Evolutionary conservation across 2,329 filamentous ascomycete genomes (phyloP), one percentile per base, ranked within the genome.

Genomic region (Hawksworthiomyces lignivorus): DNA sequence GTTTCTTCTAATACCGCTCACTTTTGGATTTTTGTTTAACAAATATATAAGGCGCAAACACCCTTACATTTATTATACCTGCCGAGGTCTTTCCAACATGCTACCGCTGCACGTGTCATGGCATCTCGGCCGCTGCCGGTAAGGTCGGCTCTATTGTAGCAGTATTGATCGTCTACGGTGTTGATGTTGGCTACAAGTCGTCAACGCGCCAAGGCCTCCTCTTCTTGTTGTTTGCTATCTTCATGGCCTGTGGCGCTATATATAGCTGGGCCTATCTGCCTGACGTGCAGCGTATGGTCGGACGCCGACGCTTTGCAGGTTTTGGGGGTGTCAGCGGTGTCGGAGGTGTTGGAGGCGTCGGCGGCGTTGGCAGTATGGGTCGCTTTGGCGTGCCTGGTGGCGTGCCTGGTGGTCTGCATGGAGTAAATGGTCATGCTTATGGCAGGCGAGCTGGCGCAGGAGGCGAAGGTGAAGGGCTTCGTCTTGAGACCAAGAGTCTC

Each of bases 61-160:
- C 73, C 0, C 68, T 80, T 10, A 81, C 76, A 0, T 80, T 82
- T 51, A 73, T 81, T 41, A 71, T 82, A 14, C 76, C 78, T 1
- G 77, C 75, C 31, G 77, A 82, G 53, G 71, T 79, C 31, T 83
- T 82, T 54, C 77, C 76, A 0, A 82, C 77, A 2, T 69, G 70
- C 48, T 81, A 80, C 50, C 70, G 78, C 30, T 77, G 70, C 38
- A 77, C 76, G 0, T 80, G 75, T 45, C 75, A 80, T 51, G 76
- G 75, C 19, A 75, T 80, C 39, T 76, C 75, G 0, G 76, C 77
- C 0, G 76, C 76, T 0, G 68, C 70, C 1, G 77, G 76, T 10
- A 80, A 80, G 52, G 56, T 75, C 1, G 76, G 75, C 19, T 73
- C 72, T 44, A 68, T 80, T 38, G 56, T 72, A 5, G 71, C 70